Conservation (phyloP, 1,139 yeast genomes). For the Arxiozyma telluris region DNA sequence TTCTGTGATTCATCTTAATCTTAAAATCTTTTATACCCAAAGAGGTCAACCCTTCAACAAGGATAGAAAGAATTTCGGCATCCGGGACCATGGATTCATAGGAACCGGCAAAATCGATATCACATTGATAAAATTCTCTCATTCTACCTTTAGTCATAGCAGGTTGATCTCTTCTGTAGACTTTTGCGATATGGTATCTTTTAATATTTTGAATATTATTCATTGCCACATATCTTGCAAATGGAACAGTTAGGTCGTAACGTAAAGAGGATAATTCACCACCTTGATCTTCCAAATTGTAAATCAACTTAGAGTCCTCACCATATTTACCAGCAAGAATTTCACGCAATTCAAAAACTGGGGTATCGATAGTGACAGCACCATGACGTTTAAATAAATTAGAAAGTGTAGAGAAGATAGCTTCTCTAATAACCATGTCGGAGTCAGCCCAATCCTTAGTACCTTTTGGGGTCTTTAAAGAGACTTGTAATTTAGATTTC, state of each 20-base stretch:
- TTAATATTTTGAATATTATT: conserved; percentile 83
- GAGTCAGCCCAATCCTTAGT: conserved; percentile 98
- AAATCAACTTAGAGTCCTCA: conserved; percentile 91
- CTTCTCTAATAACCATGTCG: conserved; percentile 92
- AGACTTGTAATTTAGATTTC: conserved; percentile 42
- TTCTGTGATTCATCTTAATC: conserved; percentile 87
- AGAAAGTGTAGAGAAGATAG: conserved; percentile 65
- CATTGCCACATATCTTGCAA: conserved; percentile 94
- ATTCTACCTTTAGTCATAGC: conserved; percentile 99
- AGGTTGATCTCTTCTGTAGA: conserved; percentile 96
- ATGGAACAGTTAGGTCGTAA: conserved; percentile 94
- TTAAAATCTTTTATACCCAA: conserved; percentile 84
- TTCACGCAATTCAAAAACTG: conserved; percentile 92
- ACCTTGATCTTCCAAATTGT: conserved; percentile 95
- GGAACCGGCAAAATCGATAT: conserved; percentile 87
- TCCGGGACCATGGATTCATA: conserved; percentile 96
- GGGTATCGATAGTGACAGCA: conserved; percentile 95
- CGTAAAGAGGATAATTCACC: conserved; percentile 93
- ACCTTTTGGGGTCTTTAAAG: conserved; percentile 91
- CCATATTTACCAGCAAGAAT: conserved; percentile 95
- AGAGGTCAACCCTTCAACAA: conserved; percentile 75
- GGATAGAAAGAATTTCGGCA: conserved; percentile 71
- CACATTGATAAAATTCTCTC: conserved; percentile 99
- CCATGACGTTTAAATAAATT: conserved; percentile 86
- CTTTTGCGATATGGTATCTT: conserved; percentile 94